Evolutionary conservation across 78 protist species (phyloP), one percentile per base, ranked within the genome.

Genomic region (Dictyostelium brefeldianum): DNA sequence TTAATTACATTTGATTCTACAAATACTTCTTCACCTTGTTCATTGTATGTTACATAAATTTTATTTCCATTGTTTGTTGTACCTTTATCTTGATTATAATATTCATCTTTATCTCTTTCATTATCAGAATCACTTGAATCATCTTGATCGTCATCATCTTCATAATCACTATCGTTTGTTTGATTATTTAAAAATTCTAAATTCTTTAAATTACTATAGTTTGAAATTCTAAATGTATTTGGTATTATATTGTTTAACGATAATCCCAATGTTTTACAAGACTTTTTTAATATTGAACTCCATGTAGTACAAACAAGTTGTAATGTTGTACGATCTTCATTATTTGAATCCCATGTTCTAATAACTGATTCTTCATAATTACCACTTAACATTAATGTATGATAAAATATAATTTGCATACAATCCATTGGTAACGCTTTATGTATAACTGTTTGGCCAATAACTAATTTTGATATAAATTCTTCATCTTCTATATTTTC

Each of bases 161-260:
- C 14, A 20, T 78, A 78, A 18, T 54, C 83, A 62, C 70, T 62
- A 11, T 62, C 70, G 10, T 62, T 62, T 8, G n/a, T 62, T 62
- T 11, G 15, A 27, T 20, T 36, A 20, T 56, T 56, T 10, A 78
- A 8, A 10, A 78, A n/a, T 18, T 78, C 83, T 10, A 78, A 11
- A 54, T 56, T 56, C 10, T 47, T 54, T 36, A 78, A 54, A 31
- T 22, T 7, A 0, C 46, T 36, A 56, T 18, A 78, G 8, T 31
- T 41, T 10, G 56, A 20, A 25, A 56, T 31, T 10, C 27, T 29
- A 12, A 25, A 17, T 18, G 83, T 43, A 25, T 50, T 15, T 10
- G 47, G 18, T 20, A 10, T 17, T 7, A 78, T 12, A 54, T 78
- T 78, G 36, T 51, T 27, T 56, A n/a, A n/a, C 5, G 65, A 48